Evolutionary conservation across 176 grass and related monocot species (phyloP), one percentile per base, ranked within the genome.

Genomic region (Alloteropsis semialata): DNA sequence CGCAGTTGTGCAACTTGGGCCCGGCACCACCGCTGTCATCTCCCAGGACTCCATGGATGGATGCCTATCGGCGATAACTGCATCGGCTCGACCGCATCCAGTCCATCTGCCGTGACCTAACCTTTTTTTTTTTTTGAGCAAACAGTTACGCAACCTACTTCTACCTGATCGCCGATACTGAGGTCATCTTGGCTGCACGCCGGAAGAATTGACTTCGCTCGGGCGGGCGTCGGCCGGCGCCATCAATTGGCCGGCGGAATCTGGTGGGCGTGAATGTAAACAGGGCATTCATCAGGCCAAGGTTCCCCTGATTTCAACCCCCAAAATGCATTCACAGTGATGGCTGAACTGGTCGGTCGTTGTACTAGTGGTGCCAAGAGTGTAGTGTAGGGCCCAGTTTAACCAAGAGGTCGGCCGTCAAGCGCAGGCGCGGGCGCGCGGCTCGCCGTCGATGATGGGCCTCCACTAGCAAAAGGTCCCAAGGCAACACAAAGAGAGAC

Each of bases 191-290:
- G 10, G 76, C 61, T 33, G 76, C 27, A 43, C 68, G 63, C 77
- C 69, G 77, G 63, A 36, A 30, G 43, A 50, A 42, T 69, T 76
- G 78, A 56, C 63, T 68, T 22, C 4, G 22, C 13, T 56, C 15
- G 30, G 42, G 22, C 76, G 59, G 9, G 25, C 28, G 69, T 48
- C 77, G 45, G 77, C 51, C 36, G 7, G 62, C 19, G 77, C 77
- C 78, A 75, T 75, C 72, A 56, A 75, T 24, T 50, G 72, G 50
- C 61, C 86, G 42, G 77, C 77, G 18, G 16, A 85, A 21, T 36
- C 22, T 18, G 71, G 77, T 81, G 63, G 50, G 53, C 24, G 69
- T 69, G 19, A 75, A 75, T 61, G 53, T 7, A 25, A 27, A 48
- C 67, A 24, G 38, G 21, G 65, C 65, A 18, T 17, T 14, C 60